Evolutionary conservation across 345 rosid species (phyloP), one percentile per base, ranked within the genome.

Genomic region (Gossypium stocksii): DNA sequence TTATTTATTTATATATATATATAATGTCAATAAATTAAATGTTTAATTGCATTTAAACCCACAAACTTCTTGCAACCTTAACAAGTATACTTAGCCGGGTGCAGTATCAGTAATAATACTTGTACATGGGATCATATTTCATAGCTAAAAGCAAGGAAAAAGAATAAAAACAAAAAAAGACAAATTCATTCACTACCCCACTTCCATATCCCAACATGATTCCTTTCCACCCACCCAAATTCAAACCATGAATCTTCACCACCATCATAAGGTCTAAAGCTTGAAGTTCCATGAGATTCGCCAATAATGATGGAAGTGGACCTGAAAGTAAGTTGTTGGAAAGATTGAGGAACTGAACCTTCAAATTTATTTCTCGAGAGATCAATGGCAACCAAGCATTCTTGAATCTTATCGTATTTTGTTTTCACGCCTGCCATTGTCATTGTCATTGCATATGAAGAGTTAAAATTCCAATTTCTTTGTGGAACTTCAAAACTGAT

Each of bases 281-380:
- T 72, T 76, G 73, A 43, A 80, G 78, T 0, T 19, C 11, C 0
- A 38, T 11, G 3, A 80, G 44, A 3, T 72, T 57, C 2, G 13
- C 76, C 10, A 83, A 9, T 1, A 67, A 61, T 3, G 73, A 17
- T 2, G 84, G 82, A 25, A 76, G 70, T 1, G 20, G 64, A 8
- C 82, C 64, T 0, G 60, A 49, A 57, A 83, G 78, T 7, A 20
- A 19, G 43, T 83, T 76, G 66, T 81, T 63, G 34, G 82, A 84
- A 4, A 81, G 73, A 49, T 78, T 79, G 49, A 79, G 59, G 34
- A 53, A 25, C 0, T 27, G 69, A 0, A 74, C 81, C 72, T 43
- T 52, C 41, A 9, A 81, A 79, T 15, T 5, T 57, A 38, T 75
- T 84, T 57, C 74, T 46, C 0, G 79, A 81, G n/a, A 81, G 57